phyloP scores from a whole-genome alignment of 805 yeast genomes.

The Pichia rugopelliculosa region DNA sequence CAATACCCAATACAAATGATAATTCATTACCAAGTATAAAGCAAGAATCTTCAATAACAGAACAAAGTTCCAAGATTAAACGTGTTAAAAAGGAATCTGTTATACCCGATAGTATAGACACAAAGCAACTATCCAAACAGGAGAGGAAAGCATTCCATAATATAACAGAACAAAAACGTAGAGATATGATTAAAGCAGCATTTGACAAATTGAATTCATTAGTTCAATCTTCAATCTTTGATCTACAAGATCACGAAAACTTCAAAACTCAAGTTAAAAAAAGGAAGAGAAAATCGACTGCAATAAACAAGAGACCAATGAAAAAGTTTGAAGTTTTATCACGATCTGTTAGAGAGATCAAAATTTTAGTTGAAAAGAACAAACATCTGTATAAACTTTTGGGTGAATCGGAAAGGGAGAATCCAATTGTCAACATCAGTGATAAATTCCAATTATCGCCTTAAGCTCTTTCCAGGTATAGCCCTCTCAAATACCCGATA shows the following conservation, averaged over 20 bases:
- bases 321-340: conserved; percentile 23
- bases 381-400: background rate
- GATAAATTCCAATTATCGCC: background rate
- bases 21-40: background rate
- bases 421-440: background rate
- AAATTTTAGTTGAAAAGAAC: conserved; percentile 17
- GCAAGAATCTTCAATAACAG: background rate
- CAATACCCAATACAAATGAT: background rate
- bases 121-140: conserved; percentile 21
- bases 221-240: conserved; percentile 11
- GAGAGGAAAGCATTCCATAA: conserved; percentile 33
- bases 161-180: conserved; percentile 32
- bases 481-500: background rate
- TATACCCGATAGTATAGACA: background rate
- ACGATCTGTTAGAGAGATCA: conserved; percentile 24
- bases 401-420: background rate
- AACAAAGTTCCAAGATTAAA: background rate
- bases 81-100: background rate
- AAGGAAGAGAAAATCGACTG: conserved; percentile 4
- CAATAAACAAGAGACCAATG: conserved; percentile 13
- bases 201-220: conserved; percentile 28
- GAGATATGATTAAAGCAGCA: conserved; percentile 31
- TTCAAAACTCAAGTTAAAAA: conserved; percentile 2
- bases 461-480: background rate
- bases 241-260: conserved; percentile 8